These are phyloP conservation scores for Golubevia pallescens DNA, from an alignment of 1,284 basidiomycete genomes.

Conservation along the genomic window DNA sequence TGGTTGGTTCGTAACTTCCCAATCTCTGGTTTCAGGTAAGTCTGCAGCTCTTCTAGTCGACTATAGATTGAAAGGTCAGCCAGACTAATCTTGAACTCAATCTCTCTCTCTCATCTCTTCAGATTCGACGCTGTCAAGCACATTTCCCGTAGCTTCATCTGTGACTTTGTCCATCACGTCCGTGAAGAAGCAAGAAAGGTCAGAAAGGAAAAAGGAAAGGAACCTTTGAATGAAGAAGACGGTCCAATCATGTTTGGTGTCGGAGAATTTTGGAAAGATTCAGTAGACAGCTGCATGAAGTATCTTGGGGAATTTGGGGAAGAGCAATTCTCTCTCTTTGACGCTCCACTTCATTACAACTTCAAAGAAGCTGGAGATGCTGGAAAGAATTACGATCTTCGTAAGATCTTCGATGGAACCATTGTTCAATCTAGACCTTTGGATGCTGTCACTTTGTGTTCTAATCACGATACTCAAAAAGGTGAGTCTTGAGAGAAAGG, in stretches of 20 bases:
- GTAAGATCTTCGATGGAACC: constrained; percentile 70
- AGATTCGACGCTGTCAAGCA: constrained; percentile 64
- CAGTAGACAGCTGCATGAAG: constrained; percentile 27
- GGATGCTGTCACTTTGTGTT: constrained; percentile 71
- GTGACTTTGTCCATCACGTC: constrained; percentile 69
- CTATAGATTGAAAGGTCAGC: no score
- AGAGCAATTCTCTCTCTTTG: constrained; percentile 70
- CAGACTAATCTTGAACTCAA: no score
- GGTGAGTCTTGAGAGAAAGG: no score
- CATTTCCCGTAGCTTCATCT: constrained; percentile 67
- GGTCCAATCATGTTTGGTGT: constrained; percentile 68
- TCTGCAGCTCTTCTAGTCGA: no score
- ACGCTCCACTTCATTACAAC: constrained; percentile 70
- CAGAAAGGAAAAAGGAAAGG: constrained; percentile 28
- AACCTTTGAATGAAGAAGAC: constrained; percentile 54
- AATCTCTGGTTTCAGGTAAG: no score
- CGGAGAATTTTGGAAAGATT: constrained; percentile 69
- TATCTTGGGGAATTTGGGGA: constrained; percentile 66
- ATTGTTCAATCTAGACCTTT: constrained; percentile 69
- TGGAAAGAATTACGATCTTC: constrained; percentile 68
- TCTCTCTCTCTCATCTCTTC: constrained; percentile 8
- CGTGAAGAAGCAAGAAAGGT: constrained; percentile 61
- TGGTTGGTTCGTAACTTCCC: constrained; percentile 65
- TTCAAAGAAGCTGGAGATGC: constrained; percentile 69
- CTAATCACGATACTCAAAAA: constrained; percentile 68